These are phyloP conservation scores for Carallia pectinifolia DNA, from an alignment of 345 rosid species.

Conservation along the genomic window DNA sequence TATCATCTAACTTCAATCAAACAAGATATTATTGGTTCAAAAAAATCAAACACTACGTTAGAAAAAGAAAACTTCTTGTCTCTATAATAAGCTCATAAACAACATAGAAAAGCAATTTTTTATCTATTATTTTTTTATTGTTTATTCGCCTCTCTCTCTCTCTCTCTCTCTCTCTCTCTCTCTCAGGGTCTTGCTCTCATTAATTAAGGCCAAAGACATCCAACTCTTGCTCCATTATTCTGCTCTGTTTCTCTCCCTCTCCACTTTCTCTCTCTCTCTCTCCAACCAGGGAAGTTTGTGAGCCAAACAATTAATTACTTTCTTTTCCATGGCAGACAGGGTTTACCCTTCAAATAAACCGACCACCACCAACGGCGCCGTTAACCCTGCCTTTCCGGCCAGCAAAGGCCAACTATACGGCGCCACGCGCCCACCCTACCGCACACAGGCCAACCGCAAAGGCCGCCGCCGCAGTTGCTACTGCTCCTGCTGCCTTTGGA, in stretches of 20 bases:
- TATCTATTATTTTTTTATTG: too few species aligned
- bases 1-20: too few species aligned
- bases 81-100: too few species aligned
- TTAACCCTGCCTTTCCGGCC: constrained; percentile 56
- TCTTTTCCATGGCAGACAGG: constrained; percentile 49
- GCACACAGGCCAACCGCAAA: constrained; percentile 55
- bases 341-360: constrained; percentile 64
- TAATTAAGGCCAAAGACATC: background rate
- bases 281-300: too few species aligned
- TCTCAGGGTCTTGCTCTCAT: background rate
- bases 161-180: background rate
- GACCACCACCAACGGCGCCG: constrained; percentile 24
- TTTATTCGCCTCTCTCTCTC: too few species aligned
- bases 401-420: constrained; percentile 69
- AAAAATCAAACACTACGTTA: too few species aligned
- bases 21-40: too few species aligned
- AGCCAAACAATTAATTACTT: background rate
- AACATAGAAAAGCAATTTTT: too few species aligned
- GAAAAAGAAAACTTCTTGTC: too few species aligned
- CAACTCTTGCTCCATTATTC: background rate
- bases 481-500: constrained; percentile 57
- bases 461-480: constrained; percentile 53
- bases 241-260: too few species aligned
- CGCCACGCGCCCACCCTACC: constrained; percentile 69
- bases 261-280: background rate